These are phyloP conservation scores for Aureobasidium sp. DNA, from an alignment of 2,329 filamentous ascomycete species.

Conservation along the genomic window DNA sequence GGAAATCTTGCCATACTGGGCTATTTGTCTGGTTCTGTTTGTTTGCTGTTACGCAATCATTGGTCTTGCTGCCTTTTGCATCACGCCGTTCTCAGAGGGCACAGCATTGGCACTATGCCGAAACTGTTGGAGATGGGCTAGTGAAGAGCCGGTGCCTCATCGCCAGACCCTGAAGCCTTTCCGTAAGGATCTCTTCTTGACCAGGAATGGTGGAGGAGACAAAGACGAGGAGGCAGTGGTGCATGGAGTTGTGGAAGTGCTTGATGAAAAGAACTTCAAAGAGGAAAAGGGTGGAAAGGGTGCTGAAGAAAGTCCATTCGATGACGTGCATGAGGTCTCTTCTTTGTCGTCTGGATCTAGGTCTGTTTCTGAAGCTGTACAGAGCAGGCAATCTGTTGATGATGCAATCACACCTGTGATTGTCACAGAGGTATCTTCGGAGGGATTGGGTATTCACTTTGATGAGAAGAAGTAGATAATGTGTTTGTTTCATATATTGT, in stretches of 20 bases:
- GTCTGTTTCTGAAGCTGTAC: not conserved
- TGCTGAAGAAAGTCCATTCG: not conserved
- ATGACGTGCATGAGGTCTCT: not conserved
- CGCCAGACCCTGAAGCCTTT: constrained; percentile 18
- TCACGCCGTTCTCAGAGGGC: constrained; percentile 2
- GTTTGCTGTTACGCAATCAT: constrained; percentile 27
- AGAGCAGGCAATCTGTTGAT: not conserved
- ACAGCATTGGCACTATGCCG: not conserved
- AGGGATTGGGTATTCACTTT: not conserved
- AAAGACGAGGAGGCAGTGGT: constrained; percentile 2
- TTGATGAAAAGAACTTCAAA: not conserved
- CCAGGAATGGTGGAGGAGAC: not conserved
- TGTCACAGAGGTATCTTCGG: not conserved
- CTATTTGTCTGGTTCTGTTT: constrained; percentile 27
- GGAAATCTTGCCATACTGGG: constrained; percentile 24
- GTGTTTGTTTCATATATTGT: too few species aligned
- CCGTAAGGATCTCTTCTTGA: constrained; percentile 17
- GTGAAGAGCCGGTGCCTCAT: constrained; percentile 18
- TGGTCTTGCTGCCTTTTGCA: not conserved
- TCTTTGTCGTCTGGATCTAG: not conserved
- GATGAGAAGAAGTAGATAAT: not conserved
- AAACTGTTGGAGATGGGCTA: constrained; percentile 20
- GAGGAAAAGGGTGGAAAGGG: not conserved
- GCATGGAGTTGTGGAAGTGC: not conserved
- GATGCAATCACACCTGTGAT: not conserved